A percentile compares a stretch with the other conserved stretches of the same genome.
Evolutionary conservation across 1,139 yeast genomes (phyloP).

Genomic region (Taiozyma sp.): DNA sequence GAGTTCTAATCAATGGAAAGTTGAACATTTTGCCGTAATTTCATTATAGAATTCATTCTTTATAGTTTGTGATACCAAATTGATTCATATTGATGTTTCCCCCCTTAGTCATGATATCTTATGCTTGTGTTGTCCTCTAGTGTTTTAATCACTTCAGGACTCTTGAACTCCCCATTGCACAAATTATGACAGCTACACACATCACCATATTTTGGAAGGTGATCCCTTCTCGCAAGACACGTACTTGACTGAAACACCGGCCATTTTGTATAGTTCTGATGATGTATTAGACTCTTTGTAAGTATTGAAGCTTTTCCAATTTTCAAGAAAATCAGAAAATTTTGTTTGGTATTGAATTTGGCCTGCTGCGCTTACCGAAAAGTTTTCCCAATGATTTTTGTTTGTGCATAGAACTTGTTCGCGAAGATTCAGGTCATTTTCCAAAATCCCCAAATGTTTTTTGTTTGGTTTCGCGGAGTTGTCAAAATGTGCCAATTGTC

Average conservation of each 20-base stretch:
- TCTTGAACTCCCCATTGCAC: neutral
- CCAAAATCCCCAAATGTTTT: neutral
- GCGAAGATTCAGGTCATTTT: neutral
- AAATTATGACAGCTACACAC: neutral
- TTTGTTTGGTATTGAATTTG: constrained; percentile 10
- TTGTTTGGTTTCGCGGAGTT: neutral
- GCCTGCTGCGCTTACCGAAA: constrained; percentile 11
- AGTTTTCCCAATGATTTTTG: neutral
- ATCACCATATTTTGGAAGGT: neutral
- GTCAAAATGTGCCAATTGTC: neutral
- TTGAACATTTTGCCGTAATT: neutral
- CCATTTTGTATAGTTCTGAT: constrained; percentile 50
- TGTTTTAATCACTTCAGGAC: neutral
- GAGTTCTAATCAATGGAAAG: neutral
- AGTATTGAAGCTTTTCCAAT: neutral
- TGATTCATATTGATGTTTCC: neutral
- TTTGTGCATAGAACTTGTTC: neutral
- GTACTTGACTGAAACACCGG: constrained; percentile 98
- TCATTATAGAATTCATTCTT: neutral
- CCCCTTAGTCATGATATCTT: neutral
- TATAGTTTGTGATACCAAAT: neutral
- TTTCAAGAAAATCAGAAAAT: neutral
- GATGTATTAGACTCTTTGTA: constrained; percentile 3
- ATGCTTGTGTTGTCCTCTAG: neutral
- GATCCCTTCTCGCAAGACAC: constrained; percentile 31